Percentiles rank a stretch among this genome's conserved stretches.
These are phyloP conservation scores for Colletotrichum tropicale DNA, from an alignment of 2,329 filamentous ascomycete genomes.

Conservation along the genomic window DNA sequence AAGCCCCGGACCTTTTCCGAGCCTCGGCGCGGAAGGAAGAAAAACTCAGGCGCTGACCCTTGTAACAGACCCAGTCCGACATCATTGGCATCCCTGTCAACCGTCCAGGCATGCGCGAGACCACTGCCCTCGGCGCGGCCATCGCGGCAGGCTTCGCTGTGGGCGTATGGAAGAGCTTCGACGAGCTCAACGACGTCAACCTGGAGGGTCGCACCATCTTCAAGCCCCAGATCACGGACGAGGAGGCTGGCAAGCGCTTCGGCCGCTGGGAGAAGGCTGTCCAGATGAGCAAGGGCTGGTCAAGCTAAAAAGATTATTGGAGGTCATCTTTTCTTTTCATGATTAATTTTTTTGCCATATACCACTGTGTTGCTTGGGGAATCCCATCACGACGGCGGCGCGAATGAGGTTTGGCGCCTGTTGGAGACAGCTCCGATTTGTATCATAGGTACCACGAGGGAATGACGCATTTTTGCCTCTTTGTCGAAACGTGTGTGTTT, in stretches of 20 bases:
- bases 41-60: neutral
- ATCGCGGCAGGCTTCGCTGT: constrained; percentile 83
- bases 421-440: neutral
- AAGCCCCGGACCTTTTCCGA: constrained; percentile 9
- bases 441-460: constrained; percentile 17
- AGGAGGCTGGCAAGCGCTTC: constrained; percentile 67
- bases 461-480: constrained; percentile 8
- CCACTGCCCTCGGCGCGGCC: constrained; percentile 80
- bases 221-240: constrained; percentile 65
- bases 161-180: constrained; percentile 75
- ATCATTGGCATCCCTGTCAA: constrained; percentile 81
- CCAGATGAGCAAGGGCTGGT: constrained; percentile 79
- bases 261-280: constrained; percentile 78
- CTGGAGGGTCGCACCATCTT: constrained; percentile 72
- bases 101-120: constrained; percentile 82
- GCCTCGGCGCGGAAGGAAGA: constrained; percentile 2
- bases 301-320: constrained; percentile 30
- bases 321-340: neutral
- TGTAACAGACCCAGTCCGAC: constrained; percentile 72
- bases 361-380: constrained; percentile 16
- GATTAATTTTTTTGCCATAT: constrained; percentile 8
- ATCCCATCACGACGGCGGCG: constrained; percentile 11
- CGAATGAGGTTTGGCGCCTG: neutral
- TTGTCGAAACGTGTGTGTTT: neutral
- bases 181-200: constrained; percentile 75